Conservation (phyloP, 2,329 filamentous ascomycete genomes). For the Teratosphaeria zuluensis region DNA sequence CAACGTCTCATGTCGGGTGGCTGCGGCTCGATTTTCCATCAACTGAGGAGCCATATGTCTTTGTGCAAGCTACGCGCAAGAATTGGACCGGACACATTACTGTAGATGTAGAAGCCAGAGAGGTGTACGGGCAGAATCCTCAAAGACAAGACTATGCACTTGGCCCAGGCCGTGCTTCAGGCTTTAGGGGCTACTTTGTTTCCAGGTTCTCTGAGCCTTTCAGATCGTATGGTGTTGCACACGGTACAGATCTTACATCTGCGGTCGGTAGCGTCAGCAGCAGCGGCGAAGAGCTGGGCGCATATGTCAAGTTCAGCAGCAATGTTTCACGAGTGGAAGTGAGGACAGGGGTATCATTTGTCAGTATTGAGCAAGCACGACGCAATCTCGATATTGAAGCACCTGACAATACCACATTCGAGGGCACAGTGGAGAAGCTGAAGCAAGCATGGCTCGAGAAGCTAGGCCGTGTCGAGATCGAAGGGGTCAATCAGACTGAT, state of each 20-base stretch:
- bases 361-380: conserved; percentile 39
- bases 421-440: conserved; percentile 30
- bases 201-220: conserved; percentile 39
- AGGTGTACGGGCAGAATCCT: conserved; percentile 37
- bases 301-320: conserved; percentile 32
- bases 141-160: conserved; percentile 39
- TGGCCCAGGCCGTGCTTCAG: conserved; percentile 32
- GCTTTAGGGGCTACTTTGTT: conserved; percentile 39
- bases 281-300: conserved; percentile 31
- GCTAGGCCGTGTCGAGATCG: conserved; percentile 34
- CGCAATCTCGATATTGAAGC: conserved; percentile 37
- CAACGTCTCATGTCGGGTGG: conserved; percentile 34
- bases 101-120: conserved; percentile 28
- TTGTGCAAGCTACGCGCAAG: conserved; percentile 35
- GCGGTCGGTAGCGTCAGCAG: conserved; percentile 11
- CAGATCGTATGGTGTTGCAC: conserved; percentile 27
- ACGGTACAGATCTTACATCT: conserved; percentile 19
- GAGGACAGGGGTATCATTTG: conserved; percentile 39
- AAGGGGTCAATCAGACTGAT: conserved; percentile 35
- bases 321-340: conserved; percentile 30
- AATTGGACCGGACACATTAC: conserved; percentile 38
- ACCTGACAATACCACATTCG: conserved; percentile 28
- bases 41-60: conserved; percentile 28
- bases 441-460: conserved; percentile 39
- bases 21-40: conserved; percentile 31